Evolutionary conservation across 1,139 yeast genomes (phyloP).

Genomic region (Trichomonascaceae sp.): DNA sequence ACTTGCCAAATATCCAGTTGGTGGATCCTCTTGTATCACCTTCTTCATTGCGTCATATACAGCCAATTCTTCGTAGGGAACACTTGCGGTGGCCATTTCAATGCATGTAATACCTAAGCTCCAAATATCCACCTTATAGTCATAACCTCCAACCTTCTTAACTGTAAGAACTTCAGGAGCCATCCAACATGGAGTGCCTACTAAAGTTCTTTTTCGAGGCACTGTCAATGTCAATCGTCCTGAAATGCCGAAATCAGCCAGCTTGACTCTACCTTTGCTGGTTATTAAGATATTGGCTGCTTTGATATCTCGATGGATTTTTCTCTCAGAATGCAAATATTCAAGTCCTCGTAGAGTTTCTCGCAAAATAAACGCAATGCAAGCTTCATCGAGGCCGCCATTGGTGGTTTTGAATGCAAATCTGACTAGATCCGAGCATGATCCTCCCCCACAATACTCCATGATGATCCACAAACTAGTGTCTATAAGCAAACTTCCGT

Average conservation of each 20-base stretch:
- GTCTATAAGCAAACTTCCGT: constrained; percentile 50
- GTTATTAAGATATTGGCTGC: constrained; percentile 72
- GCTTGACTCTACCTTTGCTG: constrained; percentile 62
- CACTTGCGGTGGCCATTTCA: constrained; percentile 88
- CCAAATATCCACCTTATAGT: constrained; percentile 88
- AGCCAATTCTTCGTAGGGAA: constrained; percentile 52
- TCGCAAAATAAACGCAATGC: constrained; percentile 29
- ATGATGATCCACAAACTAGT: constrained; percentile 78
- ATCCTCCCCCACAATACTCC: constrained; percentile 93
- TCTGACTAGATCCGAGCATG: constrained; percentile 62
- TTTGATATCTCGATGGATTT: constrained; percentile 79
- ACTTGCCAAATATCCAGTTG: constrained; percentile 39
- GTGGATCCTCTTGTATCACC: constrained; percentile 66
- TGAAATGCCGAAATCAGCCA: constrained; percentile 95
- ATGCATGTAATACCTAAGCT: constrained; percentile 83
- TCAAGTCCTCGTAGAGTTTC: constrained; percentile 58
- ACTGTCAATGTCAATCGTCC: constrained; percentile 71
- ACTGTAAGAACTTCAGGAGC: constrained; percentile 80
- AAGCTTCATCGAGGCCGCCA: constrained; percentile 13
- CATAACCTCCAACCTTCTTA: constrained; percentile 65
- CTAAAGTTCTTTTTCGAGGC: constrained; percentile 76
- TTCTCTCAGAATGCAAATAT: constrained; percentile 67
- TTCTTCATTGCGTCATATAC: constrained; percentile 71
- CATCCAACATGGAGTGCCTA: constrained; percentile 99
- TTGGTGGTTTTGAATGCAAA: neutral